Evolutionary conservation across 345 rosid species (phyloP).

Genomic region (Moringa oleifera): DNA sequence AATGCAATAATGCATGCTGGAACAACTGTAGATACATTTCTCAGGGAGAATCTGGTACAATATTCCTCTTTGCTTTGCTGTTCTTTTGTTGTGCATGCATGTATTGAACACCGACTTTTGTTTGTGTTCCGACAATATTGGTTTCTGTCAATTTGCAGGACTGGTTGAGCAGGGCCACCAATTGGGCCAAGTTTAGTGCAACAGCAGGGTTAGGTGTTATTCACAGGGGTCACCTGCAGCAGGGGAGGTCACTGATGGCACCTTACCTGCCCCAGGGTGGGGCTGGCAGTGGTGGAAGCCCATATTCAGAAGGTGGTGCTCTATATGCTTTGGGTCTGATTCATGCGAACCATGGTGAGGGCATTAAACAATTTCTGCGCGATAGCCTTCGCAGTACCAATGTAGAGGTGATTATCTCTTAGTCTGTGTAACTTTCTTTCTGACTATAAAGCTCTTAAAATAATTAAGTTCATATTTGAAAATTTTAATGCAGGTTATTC

Average conservation of each 20-base stretch:
- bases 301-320: constrained; percentile 99
- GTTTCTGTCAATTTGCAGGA: constrained; percentile 47
- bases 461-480: neutral
- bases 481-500: constrained; percentile 68
- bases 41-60: constrained; percentile 92
- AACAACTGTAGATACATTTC: constrained; percentile 96
- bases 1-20: constrained; percentile 99
- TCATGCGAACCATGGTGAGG: constrained; percentile 99
- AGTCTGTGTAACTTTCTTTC: constrained; percentile 3
- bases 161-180: constrained; percentile 99
- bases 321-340: constrained; percentile 96
- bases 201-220: constrained; percentile 99
- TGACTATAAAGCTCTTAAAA: neutral
- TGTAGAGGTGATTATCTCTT: constrained; percentile 62
- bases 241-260: constrained; percentile 96
- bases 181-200: constrained; percentile 99
- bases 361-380: constrained; percentile 91
- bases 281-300: constrained; percentile 94
- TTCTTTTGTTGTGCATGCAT: constrained; percentile 5
- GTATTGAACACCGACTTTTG: neutral
- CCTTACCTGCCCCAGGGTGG: constrained; percentile 99
- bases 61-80: constrained; percentile 1
- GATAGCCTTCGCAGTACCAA: constrained; percentile 83
- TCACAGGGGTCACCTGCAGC: constrained; percentile 94
- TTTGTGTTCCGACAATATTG: constrained; percentile 4